A percentile compares a stretch with the other conserved stretches of the same genome.
These are phyloP conservation scores for Dimocarpus longan DNA, from an alignment of 345 rosid genomes.

Conservation along the genomic window DNA sequence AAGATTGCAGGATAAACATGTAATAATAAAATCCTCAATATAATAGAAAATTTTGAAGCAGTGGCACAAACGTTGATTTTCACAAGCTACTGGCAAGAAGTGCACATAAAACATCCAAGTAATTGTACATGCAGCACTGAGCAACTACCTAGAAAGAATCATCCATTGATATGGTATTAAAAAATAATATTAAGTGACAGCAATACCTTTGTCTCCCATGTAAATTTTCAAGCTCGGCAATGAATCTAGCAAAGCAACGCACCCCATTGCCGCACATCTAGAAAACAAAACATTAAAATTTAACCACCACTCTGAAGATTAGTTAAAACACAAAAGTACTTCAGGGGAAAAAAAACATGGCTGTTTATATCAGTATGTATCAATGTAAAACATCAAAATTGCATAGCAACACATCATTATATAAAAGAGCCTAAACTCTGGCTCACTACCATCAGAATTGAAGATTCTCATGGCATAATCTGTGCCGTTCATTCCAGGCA, in stretches of 20 bases:
- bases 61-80: too few species aligned
- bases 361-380: not conserved
- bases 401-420: not conserved
- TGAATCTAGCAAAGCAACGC: conserved; percentile 86
- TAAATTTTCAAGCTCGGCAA: conserved; percentile 77
- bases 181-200: not conserved
- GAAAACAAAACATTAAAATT: conserved; percentile 14
- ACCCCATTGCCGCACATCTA: conserved; percentile 98
- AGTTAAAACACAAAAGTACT: not conserved
- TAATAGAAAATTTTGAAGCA: too few species aligned
- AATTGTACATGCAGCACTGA: not conserved
- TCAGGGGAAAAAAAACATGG: too few species aligned
- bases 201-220: conserved; percentile 65
- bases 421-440: conserved; percentile 50
- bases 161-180: not conserved
- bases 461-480: conserved; percentile 92
- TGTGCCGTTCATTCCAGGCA: conserved; percentile 85
- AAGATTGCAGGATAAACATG: too few species aligned
- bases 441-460: conserved; percentile 96
- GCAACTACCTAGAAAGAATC: not conserved
- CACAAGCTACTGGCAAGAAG: not conserved
- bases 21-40: too few species aligned
- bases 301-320: not conserved
- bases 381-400: not conserved
- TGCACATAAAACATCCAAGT: conserved; percentile 7